Base-by-base conservation (phyloP, 129 eudicot species). In the Arctium minus region DNA sequence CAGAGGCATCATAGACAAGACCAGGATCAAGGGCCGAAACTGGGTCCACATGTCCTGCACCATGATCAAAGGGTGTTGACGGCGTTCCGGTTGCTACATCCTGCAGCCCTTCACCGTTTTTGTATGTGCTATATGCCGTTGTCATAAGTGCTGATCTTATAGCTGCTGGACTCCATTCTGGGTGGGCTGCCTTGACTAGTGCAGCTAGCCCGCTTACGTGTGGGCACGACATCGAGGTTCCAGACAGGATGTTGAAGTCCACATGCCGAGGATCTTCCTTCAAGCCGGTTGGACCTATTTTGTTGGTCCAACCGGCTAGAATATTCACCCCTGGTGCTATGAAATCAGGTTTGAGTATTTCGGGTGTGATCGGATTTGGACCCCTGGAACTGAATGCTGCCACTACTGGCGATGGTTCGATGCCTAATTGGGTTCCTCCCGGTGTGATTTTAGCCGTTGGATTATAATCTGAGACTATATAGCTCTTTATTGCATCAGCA, bases 161-260 rank as follows among this genome's bases (percentile, higher is more conserved):
- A 42, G 93, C 95, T 0, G 98, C 97, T 17, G 98, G 95, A 82
- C 93, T 94, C 98, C 97, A 94, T 22, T 86, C 90, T 9, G 95
- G 98, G 79, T 92, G 97, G 11, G 86, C 91, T 6, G 85, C 84
- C 82, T 94, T 94, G 40, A 90, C 37, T 29, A 94, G 83, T 3
- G 97, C 93, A 10, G 97, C 97, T 78, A 94, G 73, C 73, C 98
- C 98, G 13, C 98, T 90, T 64, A 90, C 87, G 60, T 92, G 98
- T 18, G 98, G 97, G 91, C 97, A 93, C 29, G 98, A 91, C 98
- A 93, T 93, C 13, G 98, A 93, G 35, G 98, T 93, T 48, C 98
- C 98, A 3, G 98, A 93, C 32, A 91, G 35, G 82, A 93, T 91
- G 73, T 93, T 91, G 82, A 90, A 93, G 75, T 74, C 89, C 29